Conservation (phyloP, 805 yeast genomes). For the Candida rishiriensis region DNA sequence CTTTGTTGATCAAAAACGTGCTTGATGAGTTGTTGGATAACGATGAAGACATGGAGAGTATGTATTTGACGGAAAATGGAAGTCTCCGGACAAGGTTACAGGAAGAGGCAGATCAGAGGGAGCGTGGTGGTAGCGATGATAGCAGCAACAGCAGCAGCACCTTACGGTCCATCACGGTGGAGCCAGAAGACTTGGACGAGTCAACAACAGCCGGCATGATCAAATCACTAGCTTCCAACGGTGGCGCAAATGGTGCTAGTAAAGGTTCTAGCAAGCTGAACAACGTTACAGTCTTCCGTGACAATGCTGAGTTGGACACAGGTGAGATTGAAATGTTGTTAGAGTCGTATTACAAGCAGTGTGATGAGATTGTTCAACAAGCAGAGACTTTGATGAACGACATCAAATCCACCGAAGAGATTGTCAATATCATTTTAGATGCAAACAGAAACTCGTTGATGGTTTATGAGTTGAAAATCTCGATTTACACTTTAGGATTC, state of each 20-base stretch:
- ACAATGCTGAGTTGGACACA: conserved; percentile 21
- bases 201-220: not conserved
- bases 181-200: not conserved
- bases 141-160: too few relatives aligned
- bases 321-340: conserved; percentile 83
- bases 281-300: conserved; percentile 2
- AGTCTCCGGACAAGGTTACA: conserved; percentile 8
- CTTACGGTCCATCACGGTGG: not conserved
- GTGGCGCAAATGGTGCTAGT: not conserved
- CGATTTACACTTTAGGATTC: conserved; percentile 79
- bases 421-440: conserved; percentile 85
- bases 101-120: not conserved
- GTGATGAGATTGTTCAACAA: conserved; percentile 91
- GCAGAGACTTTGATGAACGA: conserved; percentile 79
- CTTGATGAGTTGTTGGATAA: conserved; percentile 80
- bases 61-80: conserved; percentile 58
- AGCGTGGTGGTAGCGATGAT: too few relatives aligned
- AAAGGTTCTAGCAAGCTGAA: conserved; percentile 1
- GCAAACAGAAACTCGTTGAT: conserved; percentile 87
- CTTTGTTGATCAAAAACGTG: conserved; percentile 71
- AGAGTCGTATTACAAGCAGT: conserved; percentile 85
- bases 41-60: conserved; percentile 77
- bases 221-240: not conserved
- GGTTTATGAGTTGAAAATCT: conserved; percentile 78
- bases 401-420: conserved; percentile 87